Conservation (phyloP, 2,329 filamentous ascomycete species). For the Pyrenophora teres region DNA sequence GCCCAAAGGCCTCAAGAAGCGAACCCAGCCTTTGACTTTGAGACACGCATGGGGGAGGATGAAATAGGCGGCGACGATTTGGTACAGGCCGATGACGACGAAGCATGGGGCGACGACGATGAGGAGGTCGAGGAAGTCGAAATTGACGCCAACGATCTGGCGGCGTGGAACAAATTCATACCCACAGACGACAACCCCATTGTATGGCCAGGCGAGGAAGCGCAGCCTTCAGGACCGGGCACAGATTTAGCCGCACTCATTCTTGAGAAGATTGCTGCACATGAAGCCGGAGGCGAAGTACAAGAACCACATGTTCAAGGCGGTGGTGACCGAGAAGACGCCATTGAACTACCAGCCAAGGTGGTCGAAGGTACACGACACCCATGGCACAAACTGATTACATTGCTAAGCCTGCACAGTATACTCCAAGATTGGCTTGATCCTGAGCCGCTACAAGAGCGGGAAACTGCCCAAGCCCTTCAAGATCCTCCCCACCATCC, state of each 20-base stretch:
- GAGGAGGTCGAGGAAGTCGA: constrained; percentile 73
- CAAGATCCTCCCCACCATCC: constrained; percentile 91
- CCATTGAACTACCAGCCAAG: constrained; percentile 84
- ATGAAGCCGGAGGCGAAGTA: constrained; percentile 69
- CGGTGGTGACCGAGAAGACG: constrained; percentile 71
- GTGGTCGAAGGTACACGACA: constrained; percentile 68
- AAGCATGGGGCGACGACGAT: constrained; percentile 79
- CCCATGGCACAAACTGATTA: not conserved
- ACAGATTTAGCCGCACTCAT: constrained; percentile 93
- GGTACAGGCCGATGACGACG: constrained; percentile 55
- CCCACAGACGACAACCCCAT: constrained; percentile 75
- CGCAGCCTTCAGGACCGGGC: constrained; percentile 47
- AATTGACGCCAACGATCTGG: constrained; percentile 85
- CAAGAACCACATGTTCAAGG: constrained; percentile 55
- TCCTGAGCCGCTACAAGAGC: constrained; percentile 90
- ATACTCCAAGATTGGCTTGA: constrained; percentile 87
- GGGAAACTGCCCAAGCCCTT: constrained; percentile 98
- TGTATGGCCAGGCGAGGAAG: constrained; percentile 64
- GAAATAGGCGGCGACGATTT: constrained; percentile 53
- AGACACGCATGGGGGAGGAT: constrained; percentile 69
- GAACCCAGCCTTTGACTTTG: constrained; percentile 77
- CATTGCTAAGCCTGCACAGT: constrained; percentile 53
- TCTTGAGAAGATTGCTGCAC: constrained; percentile 88
- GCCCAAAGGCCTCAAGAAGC: constrained; percentile 49
- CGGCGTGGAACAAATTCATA: constrained; percentile 89